Conservation (phyloP, 768 basidiomycete genomes). For the Tulasnella sp. region DNA sequence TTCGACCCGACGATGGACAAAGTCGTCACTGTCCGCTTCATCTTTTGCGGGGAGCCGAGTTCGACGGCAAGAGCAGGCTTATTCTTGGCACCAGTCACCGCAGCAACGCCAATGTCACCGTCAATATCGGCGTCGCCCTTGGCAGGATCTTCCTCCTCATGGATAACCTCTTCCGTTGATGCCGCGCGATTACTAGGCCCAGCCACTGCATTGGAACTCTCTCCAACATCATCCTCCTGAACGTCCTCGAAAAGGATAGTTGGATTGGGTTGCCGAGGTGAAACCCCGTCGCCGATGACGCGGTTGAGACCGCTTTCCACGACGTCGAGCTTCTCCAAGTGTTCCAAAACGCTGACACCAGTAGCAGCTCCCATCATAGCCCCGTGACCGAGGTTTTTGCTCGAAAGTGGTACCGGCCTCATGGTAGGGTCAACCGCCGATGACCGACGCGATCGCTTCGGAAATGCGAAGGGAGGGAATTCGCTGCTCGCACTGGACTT, state of each 20-base stretch:
- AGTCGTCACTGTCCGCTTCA: conserved; percentile 6
- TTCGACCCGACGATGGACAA: not conserved
- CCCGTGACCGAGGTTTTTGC: conserved; percentile 63
- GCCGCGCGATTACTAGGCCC: not conserved
- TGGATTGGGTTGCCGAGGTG: conserved; percentile 2
- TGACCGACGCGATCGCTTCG: conserved; percentile 66
- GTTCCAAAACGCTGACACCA: conserved; percentile 79
- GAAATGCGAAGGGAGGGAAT: conserved; percentile 51
- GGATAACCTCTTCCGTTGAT: not conserved
- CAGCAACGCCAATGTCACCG: conserved; percentile 5
- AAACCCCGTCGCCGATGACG: conserved; percentile 22
- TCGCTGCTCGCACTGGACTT: conserved; percentile 12
- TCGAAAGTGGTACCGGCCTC: conserved; percentile 78
- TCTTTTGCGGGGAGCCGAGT: conserved; percentile 6
- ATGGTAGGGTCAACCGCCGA: conserved; percentile 51
- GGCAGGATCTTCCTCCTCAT: conserved; percentile 3
- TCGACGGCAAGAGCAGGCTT: conserved; percentile 16
- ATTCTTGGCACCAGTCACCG: not conserved
- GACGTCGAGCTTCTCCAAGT: conserved; percentile 78
- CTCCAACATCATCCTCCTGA: conserved; percentile 26
- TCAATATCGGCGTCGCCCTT: conserved; percentile 11
- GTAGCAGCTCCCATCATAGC: conserved; percentile 76
- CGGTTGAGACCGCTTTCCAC: conserved; percentile 42
- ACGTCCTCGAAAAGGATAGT: conserved; percentile 27
- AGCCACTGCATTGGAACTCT: not conserved